Evolutionary conservation across 208 protist genomes (phyloP).

Genomic region (Jaenimonas drosophilae): DNA sequence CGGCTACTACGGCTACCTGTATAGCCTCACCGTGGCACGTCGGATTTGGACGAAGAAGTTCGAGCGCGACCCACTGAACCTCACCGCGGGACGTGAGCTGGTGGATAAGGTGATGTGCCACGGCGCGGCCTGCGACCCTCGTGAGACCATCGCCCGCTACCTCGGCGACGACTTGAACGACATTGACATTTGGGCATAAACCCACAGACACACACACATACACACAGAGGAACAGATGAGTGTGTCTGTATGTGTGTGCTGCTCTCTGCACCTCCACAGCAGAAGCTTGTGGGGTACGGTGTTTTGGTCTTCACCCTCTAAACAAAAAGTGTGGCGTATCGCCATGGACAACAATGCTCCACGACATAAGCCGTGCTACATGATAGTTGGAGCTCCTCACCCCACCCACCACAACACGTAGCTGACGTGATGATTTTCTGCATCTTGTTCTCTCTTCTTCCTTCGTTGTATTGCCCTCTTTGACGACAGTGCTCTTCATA

Average conservation of each 20-base stretch:
- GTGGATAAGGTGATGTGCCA: constrained; percentile 79
- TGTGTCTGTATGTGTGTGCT: no score
- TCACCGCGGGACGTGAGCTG: constrained; percentile 66
- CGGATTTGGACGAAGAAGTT: constrained; percentile 90
- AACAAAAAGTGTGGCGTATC: no score
- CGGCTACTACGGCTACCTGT: constrained; percentile 90
- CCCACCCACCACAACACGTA: no score
- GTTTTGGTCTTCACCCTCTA: no score
- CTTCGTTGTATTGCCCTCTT: constrained; percentile 6
- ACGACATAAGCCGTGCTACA: no score
- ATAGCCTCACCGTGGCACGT: constrained; percentile 79
- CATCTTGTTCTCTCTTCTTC: constrained; percentile 6
- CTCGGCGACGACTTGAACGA: constrained; percentile 77
- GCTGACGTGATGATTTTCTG: background rate
- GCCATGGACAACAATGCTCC: no score
- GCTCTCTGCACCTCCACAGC: no score
- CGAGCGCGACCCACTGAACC: constrained; percentile 75
- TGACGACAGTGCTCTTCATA: constrained; percentile 5
- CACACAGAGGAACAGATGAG: background rate
- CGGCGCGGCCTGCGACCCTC: constrained; percentile 80
- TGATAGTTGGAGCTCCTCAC: no score
- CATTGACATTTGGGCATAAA: constrained; percentile 80
- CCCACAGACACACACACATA: background rate
- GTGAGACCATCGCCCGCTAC: constrained; percentile 68
- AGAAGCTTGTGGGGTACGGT: no score